Base-by-base conservation (phyloP, 192 early-diverging fungal genomes). In the Entophlyctis luteolus region DNA sequence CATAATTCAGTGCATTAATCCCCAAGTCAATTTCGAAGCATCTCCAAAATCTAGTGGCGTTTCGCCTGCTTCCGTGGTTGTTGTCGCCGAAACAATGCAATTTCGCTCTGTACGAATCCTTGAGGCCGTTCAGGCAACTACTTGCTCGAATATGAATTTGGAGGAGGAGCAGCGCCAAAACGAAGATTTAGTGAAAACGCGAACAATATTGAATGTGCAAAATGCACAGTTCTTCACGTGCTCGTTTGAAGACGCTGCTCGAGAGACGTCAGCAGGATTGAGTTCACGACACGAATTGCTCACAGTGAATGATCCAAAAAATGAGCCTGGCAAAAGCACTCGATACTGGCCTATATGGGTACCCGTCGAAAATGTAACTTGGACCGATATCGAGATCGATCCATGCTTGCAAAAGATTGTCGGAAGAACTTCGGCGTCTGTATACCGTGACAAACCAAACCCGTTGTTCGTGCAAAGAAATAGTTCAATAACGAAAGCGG, bases 21-120 rank as follows among this genome's bases (percentile, higher is more conserved):
- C 89, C 2, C 88, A 91, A 69, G 79, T 91, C 38, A 88, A 81
- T 65, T 77, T 91, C 12, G 85, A 89, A 62, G 81, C 82, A 36
- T 76, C 56, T 20, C 57, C 65, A 4, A 77, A 79, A 42, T 59
- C 73, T 2, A 59, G 67, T 22, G 36, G 78, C 10, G 63, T 59
- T 27, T 59, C 84, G 35, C 72, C 79, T 3, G 65, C 81, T 39
- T 67, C 79, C 0, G 78, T 87, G 25, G 76, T 91, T 1, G 62
- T 91, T 1, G 80, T 79, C 0, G 81, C 84, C 8, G 81, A 87
- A 55, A 76, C 78, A 10, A 85, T 84, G 54, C 79, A 87, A 36
- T 48, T 88, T 23, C 85, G 82, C 50, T 75, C 68, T 0, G 70
- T 88, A 35, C 65, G 63, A 18, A 81, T 91, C 47, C 32, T 86